These are phyloP conservation scores for Ophiostoma populinum DNA, from an alignment of 2,329 filamentous ascomycete genomes.

Conservation along the genomic window DNA sequence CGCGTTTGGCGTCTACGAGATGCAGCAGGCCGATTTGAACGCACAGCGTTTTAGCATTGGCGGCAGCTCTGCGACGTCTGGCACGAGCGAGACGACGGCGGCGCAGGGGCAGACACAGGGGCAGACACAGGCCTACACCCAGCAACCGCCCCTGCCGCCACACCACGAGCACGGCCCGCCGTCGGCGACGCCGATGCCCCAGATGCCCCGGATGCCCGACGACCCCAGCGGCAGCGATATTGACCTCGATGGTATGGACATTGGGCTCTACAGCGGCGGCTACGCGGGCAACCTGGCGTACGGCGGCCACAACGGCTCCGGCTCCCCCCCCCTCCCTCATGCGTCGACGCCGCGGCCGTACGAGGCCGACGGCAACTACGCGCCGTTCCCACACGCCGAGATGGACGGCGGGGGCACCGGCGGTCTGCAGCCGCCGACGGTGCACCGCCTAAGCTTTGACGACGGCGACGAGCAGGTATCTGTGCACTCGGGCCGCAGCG, in stretches of 20 bases:
- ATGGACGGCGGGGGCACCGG: constrained; percentile 87
- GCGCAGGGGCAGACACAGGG: too few relatives aligned
- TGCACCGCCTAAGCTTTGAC: constrained; percentile 70
- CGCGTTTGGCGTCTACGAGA: constrained; percentile 63
- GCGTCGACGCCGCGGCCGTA: constrained; percentile 23
- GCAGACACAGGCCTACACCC: constrained; percentile 7
- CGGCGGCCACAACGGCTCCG: constrained; percentile 27
- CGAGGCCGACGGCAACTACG: constrained; percentile 19
- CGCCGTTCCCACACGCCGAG: constrained; percentile 41
- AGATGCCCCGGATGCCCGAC: constrained; percentile 29
- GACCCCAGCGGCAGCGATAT: constrained; percentile 46
- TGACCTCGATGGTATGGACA: constrained; percentile 55
- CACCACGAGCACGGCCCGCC: constrained; percentile 8
- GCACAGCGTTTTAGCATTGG: constrained; percentile 41
- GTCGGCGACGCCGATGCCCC: constrained; percentile 15
- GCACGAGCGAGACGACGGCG: constrained; percentile 5
- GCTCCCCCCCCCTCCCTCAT: constrained; percentile 28
- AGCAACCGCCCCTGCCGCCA: constrained; percentile 5
- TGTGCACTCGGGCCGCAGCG: constrained; percentile 36
- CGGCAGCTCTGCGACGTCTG: constrained; percentile 24
- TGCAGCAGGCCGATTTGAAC: constrained; percentile 72
- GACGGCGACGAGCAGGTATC: constrained; percentile 69
- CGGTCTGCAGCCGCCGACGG: constrained; percentile 59
- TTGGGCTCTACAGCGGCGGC: constrained; percentile 58
- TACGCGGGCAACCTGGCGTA: constrained; percentile 38